Conservation (phyloP, 2,329 filamentous ascomycete species). For the Fusarium decemcellulare region DNA sequence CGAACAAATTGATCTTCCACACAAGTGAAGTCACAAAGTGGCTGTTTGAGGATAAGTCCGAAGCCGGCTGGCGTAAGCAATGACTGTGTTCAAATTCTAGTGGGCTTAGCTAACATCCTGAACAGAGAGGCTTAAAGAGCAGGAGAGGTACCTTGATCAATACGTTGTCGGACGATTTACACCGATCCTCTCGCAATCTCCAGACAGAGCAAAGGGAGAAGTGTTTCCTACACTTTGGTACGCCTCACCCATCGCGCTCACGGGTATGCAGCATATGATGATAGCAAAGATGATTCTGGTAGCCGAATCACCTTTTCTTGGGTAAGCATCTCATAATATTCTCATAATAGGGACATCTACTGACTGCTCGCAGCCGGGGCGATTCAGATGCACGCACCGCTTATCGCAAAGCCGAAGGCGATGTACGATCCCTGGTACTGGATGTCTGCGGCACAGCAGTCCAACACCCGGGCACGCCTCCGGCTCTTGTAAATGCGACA, state of each 20-base stretch:
- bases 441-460: conserved; percentile 39
- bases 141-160: conserved; percentile 35
- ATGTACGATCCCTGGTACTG: conserved; percentile 29
- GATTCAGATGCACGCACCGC: conserved; percentile 21
- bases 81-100: fast-evolving
- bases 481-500: conserved; percentile 32
- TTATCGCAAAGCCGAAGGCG: conserved; percentile 30
- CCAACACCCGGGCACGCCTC: conserved; percentile 29
- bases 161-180: conserved; percentile 6
- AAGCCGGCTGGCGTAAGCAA: conserved; percentile 34
- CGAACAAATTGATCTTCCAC: conserved; percentile 37
- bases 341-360: fast-evolving
- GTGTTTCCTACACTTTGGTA: conserved; percentile 41
- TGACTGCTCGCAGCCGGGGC: not conserved
- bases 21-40: conserved; percentile 39
- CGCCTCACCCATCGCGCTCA: conserved; percentile 30
- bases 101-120: fast-evolving
- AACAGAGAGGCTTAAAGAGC: conserved; percentile 28
- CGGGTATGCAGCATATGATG: conserved; percentile 43
- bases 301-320: conserved; percentile 36
- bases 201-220: conserved; percentile 23
- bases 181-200: conserved; percentile 22
- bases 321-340: not conserved
- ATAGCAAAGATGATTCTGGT: conserved; percentile 41
- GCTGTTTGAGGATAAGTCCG: conserved; percentile 30